phyloP scores from a whole-genome alignment of 2,329 filamentous ascomycete species.

The Talaromyces sp. region DNA sequence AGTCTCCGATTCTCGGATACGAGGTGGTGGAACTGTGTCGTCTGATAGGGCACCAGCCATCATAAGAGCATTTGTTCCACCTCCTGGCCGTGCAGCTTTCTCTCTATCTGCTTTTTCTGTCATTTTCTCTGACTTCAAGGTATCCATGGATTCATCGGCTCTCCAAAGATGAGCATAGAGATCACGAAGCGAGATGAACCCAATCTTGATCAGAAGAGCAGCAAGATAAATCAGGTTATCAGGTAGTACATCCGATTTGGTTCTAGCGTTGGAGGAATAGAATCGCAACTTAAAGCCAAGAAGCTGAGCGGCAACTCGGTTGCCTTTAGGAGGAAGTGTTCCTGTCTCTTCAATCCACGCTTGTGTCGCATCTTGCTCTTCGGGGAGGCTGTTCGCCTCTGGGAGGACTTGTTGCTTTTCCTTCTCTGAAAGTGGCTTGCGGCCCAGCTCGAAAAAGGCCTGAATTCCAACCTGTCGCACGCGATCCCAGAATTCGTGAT shows the following conservation, averaged over 20 bases:
- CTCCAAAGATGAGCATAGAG: constrained; percentile 92
- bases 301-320: constrained; percentile 88
- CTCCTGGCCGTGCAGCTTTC: constrained; percentile 68
- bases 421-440: constrained; percentile 65
- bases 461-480: constrained; percentile 75
- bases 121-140: constrained; percentile 68
- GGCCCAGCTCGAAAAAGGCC: constrained; percentile 88
- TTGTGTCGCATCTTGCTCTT: constrained; percentile 60
- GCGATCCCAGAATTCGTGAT: constrained; percentile 77
- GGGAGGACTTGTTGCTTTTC: constrained; percentile 55
- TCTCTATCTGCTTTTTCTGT: constrained; percentile 81
- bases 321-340: constrained; percentile 81
- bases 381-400: constrained; percentile 39
- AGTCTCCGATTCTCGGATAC: constrained; percentile 55
- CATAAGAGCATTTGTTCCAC: constrained; percentile 78
- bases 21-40: constrained; percentile 63
- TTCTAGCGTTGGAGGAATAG: constrained; percentile 79
- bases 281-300: constrained; percentile 97
- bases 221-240: constrained; percentile 92
- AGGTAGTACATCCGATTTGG: constrained; percentile 75
- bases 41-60: constrained; percentile 86
- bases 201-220: constrained; percentile 92
- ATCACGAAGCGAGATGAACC: constrained; percentile 90
- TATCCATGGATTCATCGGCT: constrained; percentile 78
- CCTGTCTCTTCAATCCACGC: constrained; percentile 81